Base-by-base conservation (phyloP, 2,329 filamentous ascomycete genomes). In the Xylaria sp. region DNA sequence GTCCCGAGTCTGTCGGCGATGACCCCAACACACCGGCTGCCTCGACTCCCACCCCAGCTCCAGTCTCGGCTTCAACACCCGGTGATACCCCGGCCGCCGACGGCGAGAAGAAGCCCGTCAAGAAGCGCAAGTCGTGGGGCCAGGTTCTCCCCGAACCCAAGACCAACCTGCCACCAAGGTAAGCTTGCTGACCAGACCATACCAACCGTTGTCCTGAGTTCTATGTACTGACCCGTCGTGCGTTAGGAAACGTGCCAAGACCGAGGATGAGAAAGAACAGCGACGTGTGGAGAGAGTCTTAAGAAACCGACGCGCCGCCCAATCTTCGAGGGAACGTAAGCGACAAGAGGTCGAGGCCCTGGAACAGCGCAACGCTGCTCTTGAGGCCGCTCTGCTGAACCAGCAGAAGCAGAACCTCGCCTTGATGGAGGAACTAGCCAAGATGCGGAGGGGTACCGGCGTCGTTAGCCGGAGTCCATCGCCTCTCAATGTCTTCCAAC, bases 101-200 rank as follows among this genome's bases (percentile, higher is more conserved):
- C n/a, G 59, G 63, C 2, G 74, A 80, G 56, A 93, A 92, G 86
- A 96, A 93, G 84, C 86, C 88, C 0, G 84, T 87, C 44, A 98
- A 98, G 89, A 98, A 98, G 89, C 88, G 96, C 77, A 99, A 98
- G 84, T 98, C 96, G 58, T 99, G 96, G 96, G 96, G 96, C 59
- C 96, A 99, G 82, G 93, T 97, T 80, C 90, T 98, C 50, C 96
- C 96, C 20, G 93, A 97, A 79, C 96, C 96, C 52, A 98, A 98
- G 88, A 98, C 96, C 39, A 97, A 95, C 78, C 89, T 98, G 8
- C 95, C 95, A 70, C 95, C 95, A 48, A 91, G 94, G 91, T 93
- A 89, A 78, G 84, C 73, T 39, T 37, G n/a, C 46, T 50, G 9
- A 23, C 20, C 10, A 25, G 23, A 25, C 23, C 1, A 25, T 25